A percentile compares a stretch with the other conserved stretches of the same genome.
Evolutionary conservation across 2,329 filamentous ascomycete species (phyloP).

Genomic region (Curvularia spicifera): DNA sequence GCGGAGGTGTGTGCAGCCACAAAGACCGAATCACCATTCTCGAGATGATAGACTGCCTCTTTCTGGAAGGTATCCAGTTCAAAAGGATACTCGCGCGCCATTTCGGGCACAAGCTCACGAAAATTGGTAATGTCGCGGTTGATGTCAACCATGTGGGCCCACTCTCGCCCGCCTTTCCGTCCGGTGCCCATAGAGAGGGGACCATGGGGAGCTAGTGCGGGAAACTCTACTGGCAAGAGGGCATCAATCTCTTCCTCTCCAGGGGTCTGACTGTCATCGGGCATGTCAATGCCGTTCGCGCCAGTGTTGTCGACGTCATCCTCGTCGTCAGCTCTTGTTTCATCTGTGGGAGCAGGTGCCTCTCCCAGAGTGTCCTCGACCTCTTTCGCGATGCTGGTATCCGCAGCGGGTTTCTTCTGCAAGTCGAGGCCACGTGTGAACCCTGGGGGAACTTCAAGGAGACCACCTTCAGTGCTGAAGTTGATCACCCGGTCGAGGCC

Average conservation of each 20-base stretch:
- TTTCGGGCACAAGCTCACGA: slow-evolving; percentile 88
- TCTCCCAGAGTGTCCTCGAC: slow-evolving; percentile 69
- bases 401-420: slow-evolving; percentile 62
- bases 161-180: slow-evolving; percentile 81
- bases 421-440: slow-evolving; percentile 80
- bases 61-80: slow-evolving; percentile 98
- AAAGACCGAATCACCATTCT: slow-evolving; percentile 96
- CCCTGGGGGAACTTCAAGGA: slow-evolving; percentile 83
- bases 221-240: slow-evolving; percentile 89
- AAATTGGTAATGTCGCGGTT: slow-evolving; percentile 95
- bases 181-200: slow-evolving; percentile 73
- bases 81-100: slow-evolving; percentile 96
- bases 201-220: slow-evolving; percentile 84
- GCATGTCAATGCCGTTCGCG: slow-evolving; percentile 36
- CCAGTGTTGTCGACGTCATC: slow-evolving; percentile 34
- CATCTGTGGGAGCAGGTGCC: slow-evolving; percentile 47
- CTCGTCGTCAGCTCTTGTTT: slow-evolving; percentile 32
- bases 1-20: slow-evolving; percentile 97
- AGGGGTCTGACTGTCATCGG: slow-evolving; percentile 54
- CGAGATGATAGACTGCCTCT: slow-evolving; percentile 95
- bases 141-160: slow-evolving; percentile 98
- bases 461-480: slow-evolving; percentile 74
- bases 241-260: slow-evolving; percentile 75
- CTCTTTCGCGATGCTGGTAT: slow-evolving; percentile 70
- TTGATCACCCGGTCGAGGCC: slow-evolving; percentile 86